A percentile compares a stretch with the other conserved stretches of the same genome.
Conservation (phyloP, 2,329 filamentous ascomycete genomes). For the Trichothecium sympodiale region DNA sequence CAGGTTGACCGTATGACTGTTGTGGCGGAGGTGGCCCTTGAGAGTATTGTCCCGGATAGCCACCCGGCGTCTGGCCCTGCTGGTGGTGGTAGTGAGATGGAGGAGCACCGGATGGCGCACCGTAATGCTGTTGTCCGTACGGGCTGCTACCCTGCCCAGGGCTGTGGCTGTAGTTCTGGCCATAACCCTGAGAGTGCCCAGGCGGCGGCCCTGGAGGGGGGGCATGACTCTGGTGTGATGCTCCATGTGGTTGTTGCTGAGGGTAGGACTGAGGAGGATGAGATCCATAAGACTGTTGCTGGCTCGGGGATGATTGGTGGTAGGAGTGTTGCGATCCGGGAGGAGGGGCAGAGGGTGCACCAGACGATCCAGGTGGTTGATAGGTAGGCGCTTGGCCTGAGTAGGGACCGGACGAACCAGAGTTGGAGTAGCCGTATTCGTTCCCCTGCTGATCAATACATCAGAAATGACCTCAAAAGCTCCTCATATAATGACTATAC, state of each 20-base stretch:
- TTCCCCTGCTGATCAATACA: conserved; percentile 26
- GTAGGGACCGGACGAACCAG: conserved; percentile 44
- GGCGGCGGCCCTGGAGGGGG: conserved; percentile 1
- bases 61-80: too few relatives aligned
- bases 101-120: too few relatives aligned
- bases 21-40: conserved; percentile 5
- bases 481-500: conserved; percentile 7
- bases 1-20: conserved; percentile 13
- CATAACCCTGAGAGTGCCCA: conserved; percentile 6
- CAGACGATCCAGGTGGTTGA: conserved; percentile 19
- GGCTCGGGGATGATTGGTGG: conserved; percentile 14
- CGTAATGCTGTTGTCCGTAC: too few relatives aligned
- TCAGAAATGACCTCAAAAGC: background rate
- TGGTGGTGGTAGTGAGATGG: too few relatives aligned
- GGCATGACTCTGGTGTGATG: conserved; percentile 4
- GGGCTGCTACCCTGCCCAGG: too few relatives aligned
- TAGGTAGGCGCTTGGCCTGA: conserved; percentile 47
- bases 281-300: conserved; percentile 10
- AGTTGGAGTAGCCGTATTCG: conserved; percentile 53
- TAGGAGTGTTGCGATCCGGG: conserved; percentile 15
- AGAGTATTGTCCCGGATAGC: conserved; percentile 10
- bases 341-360: conserved; percentile 12
- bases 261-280: conserved; percentile 3
- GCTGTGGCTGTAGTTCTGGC: conserved; percentile 11
- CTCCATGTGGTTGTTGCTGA: background rate